These are phyloP conservation scores for Anisodus acutangulus DNA, from an alignment of 257 asterid species.

Conservation along the genomic window DNA sequence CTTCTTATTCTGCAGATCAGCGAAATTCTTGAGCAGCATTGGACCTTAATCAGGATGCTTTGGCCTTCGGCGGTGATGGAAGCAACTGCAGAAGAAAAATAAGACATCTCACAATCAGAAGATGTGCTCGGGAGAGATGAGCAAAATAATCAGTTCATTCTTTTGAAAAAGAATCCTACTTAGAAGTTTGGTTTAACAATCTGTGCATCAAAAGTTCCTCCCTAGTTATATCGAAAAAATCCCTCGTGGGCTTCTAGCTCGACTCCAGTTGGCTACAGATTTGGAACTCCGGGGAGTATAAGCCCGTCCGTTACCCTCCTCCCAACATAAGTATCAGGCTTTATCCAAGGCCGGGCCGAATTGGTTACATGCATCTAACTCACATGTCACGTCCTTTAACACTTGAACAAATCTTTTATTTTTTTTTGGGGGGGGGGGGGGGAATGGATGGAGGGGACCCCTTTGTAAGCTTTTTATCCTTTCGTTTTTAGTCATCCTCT, in stretches of 20 bases:
- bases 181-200: neutral
- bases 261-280: neutral
- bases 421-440: no score
- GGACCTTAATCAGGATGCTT: conserved; percentile 16
- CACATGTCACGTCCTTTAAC: no score
- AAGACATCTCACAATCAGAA: neutral
- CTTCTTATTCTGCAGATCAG: conserved; percentile 20
- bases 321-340: no score
- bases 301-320: no score
- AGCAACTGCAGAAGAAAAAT: conserved; percentile 26
- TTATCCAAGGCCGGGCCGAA: neutral
- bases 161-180: neutral
- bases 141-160: neutral
- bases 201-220: neutral
- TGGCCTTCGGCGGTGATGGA: conserved; percentile 28
- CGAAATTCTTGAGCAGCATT: conserved; percentile 24
- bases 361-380: neutral
- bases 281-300: neutral
- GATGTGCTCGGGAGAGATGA: neutral
- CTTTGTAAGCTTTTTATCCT: neutral
- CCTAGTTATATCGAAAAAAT: neutral
- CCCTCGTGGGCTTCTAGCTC: neutral
- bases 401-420: neutral
- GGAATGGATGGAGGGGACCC: neutral
- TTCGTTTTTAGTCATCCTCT: neutral